Conservation (phyloP, 768 basidiomycete genomes). For the Suillus tomentosus region DNA sequence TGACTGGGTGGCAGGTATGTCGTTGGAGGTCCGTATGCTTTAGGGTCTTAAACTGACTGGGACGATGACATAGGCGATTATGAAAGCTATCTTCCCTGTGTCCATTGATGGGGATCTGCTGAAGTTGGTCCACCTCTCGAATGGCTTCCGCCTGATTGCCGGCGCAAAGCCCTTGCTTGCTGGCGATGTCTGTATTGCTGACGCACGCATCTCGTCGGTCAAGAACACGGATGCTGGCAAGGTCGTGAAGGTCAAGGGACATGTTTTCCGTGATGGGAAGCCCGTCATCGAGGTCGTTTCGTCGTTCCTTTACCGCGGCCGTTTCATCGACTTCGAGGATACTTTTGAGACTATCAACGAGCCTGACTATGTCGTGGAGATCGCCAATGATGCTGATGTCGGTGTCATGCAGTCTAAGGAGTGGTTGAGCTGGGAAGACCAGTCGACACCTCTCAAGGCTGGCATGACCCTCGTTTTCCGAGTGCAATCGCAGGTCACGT, state of each 20-base stretch:
- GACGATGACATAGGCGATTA: slow-evolving; percentile 79
- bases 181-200: slow-evolving; percentile 88
- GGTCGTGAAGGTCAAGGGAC: slow-evolving; percentile 86
- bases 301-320: slow-evolving; percentile 95
- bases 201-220: slow-evolving; percentile 87
- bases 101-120: slow-evolving; percentile 92
- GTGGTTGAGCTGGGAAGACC: slow-evolving; percentile 97
- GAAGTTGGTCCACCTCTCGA: slow-evolving; percentile 95
- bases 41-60: background rate
- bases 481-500: slow-evolving; percentile 80
- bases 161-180: slow-evolving; percentile 75
- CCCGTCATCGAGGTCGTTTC: slow-evolving; percentile 93
- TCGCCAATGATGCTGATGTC: slow-evolving; percentile 76
- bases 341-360: slow-evolving; percentile 94
- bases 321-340: slow-evolving; percentile 91
- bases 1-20: slow-evolving; percentile 95
- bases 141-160: slow-evolving; percentile 89
- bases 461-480: slow-evolving; percentile 91
- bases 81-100: slow-evolving; percentile 95
- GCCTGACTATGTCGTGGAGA: slow-evolving; percentile 79
- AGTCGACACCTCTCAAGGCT: slow-evolving; percentile 70
- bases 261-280: slow-evolving; percentile 73
- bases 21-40: background rate
- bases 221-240: slow-evolving; percentile 91
- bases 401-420: slow-evolving; percentile 94